phyloP scores from a whole-genome alignment of 1,284 basidiomycete genomes.

The Leccinum pachyderme region DNA sequence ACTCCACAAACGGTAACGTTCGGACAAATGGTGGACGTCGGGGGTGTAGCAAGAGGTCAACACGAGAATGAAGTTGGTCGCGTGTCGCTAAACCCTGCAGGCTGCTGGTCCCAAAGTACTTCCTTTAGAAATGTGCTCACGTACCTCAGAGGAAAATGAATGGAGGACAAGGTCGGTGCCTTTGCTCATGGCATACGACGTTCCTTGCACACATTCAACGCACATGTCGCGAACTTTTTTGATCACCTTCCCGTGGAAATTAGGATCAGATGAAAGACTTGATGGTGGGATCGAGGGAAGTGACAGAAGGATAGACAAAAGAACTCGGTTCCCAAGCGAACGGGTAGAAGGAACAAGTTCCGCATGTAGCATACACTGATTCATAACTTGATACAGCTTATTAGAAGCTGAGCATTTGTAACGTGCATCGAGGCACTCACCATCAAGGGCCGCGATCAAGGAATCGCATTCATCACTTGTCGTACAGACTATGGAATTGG shows the following conservation, averaged over 20 bases:
- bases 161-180: constrained; percentile 52
- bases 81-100: constrained; percentile 17
- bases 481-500: constrained; percentile 48
- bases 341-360: constrained; percentile 52
- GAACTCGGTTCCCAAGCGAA: constrained; percentile 56
- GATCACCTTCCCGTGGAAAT: constrained; percentile 45
- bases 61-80: constrained; percentile 36
- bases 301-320: constrained; percentile 54
- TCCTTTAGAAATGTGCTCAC: constrained; percentile 6
- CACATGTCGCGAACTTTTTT: constrained; percentile 47
- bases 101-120: neutral
- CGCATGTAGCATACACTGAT: constrained; percentile 45
- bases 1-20: constrained; percentile 61
- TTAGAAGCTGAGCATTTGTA: constrained; percentile 7
- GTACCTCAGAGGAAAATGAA: constrained; percentile 33
- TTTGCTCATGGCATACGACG: constrained; percentile 56
- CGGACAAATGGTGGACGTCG: constrained; percentile 73
- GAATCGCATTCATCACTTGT: constrained; percentile 51
- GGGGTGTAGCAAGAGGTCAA: constrained; percentile 72
- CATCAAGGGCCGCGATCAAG: constrained; percentile 58
- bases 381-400: constrained; percentile 42
- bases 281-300: constrained; percentile 56
- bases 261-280: constrained; percentile 53
- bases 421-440: constrained; percentile 39
- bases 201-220: constrained; percentile 50